A percentile compares a stretch with the other conserved stretches of the same genome.
phyloP scores from a whole-genome alignment of 345 rosid genomes.

The Anacardium occidentale region DNA sequence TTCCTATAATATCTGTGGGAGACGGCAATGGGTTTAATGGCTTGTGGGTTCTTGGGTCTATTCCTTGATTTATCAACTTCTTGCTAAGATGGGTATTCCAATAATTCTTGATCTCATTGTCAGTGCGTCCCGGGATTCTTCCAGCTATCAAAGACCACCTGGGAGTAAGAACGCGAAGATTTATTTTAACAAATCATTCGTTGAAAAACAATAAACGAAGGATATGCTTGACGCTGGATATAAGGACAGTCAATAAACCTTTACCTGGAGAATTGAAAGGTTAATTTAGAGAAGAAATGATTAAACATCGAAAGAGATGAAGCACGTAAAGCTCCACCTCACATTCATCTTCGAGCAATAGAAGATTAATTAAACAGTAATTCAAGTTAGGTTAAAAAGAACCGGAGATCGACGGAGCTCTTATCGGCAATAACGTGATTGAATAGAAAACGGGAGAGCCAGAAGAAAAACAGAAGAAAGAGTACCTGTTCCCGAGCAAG shows the following conservation, averaged over 20 bases:
- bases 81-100: constrained; percentile 88
- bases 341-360: no score
- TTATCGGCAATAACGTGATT: no score
- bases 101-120: constrained; percentile 87
- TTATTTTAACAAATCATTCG: no score
- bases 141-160: constrained; percentile 93
- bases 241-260: no score
- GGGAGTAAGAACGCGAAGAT: background rate
- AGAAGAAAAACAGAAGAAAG: no score
- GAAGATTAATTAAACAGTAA: no score
- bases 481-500: constrained; percentile 62
- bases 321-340: background rate
- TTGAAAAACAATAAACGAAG: no score
- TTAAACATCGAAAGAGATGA: background rate
- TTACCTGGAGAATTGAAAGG: background rate
- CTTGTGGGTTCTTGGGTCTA: constrained; percentile 82
- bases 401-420: no score
- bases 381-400: no score
- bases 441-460: no score
- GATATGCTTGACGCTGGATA: no score
- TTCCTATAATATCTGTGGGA: background rate
- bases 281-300: background rate
- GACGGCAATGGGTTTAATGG: constrained; percentile 35
- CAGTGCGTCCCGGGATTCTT: constrained; percentile 86
- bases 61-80: constrained; percentile 75